Evolutionary conservation across 768 basidiomycete genomes (phyloP).

Genomic region (Xerocomellus intermedius): DNA sequence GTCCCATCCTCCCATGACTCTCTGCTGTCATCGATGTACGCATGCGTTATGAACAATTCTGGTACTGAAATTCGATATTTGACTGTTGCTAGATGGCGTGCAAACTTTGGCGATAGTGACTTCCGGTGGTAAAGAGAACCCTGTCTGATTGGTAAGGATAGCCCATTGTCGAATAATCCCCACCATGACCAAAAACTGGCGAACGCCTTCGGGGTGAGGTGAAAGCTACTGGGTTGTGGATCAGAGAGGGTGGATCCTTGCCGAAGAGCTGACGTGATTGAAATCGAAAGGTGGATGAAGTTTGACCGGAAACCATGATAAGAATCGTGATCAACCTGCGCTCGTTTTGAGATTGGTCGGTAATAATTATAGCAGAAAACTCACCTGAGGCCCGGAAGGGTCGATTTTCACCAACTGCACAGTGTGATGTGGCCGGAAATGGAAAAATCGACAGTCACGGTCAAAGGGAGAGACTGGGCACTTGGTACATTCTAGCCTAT

Average conservation of each 20-base stretch:
- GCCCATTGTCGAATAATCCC: constrained; percentile 72
- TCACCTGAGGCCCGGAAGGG: constrained; percentile 47
- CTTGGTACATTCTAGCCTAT: constrained; percentile 54
- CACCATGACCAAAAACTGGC: constrained; percentile 95
- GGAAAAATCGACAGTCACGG: constrained; percentile 75
- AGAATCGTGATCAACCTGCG: constrained; percentile 60
- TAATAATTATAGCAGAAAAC: constrained; percentile 7
- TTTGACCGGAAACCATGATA: constrained; percentile 89
- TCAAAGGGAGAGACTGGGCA: constrained; percentile 66
- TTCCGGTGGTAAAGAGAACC: constrained; percentile 77
- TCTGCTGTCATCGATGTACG: constrained; percentile 76
- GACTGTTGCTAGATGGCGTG: constrained; percentile 83
- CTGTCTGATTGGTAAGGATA: constrained; percentile 84
- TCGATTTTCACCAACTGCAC: constrained; percentile 58
- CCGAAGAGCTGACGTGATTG: constrained; percentile 65
- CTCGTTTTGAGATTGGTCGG: background rate
- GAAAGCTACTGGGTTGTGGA: constrained; percentile 61
- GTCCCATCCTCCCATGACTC: constrained; percentile 81
- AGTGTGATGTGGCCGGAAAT: constrained; percentile 77
- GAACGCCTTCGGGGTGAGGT: constrained; percentile 82
- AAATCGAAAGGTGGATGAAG: constrained; percentile 89
- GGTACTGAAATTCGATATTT: constrained; percentile 83
- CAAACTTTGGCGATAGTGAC: constrained; percentile 79
- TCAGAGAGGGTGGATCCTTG: constrained; percentile 19
- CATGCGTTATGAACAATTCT: constrained; percentile 82